A percentile compares a stretch with the other conserved stretches of the same genome.
phyloP scores from a whole-genome alignment of 73 alveolate genomes.

The Paramecium tetraurelia region DNA sequence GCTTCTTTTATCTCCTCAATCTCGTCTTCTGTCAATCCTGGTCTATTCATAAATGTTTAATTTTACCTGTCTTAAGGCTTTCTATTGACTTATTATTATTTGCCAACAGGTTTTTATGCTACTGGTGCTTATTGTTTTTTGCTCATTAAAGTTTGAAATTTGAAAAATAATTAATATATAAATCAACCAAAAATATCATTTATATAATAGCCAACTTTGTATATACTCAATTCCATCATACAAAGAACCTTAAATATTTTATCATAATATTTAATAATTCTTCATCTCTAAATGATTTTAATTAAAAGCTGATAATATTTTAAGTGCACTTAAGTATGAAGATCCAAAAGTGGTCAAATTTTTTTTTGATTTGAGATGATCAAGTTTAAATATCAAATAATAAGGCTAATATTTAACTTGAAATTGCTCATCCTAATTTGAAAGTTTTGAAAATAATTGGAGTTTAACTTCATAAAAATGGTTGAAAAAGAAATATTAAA shows the following conservation, averaged over 20 bases:
- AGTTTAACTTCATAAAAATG: not conserved
- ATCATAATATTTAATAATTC: not conserved
- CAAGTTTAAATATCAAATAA: not conserved
- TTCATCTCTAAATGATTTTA: not conserved
- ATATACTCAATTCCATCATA: not conserved
- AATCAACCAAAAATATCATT: not conserved
- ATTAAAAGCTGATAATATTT: not conserved
- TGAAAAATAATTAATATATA: constrained; percentile 1
- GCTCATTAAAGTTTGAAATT: not conserved
- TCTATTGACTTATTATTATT: not conserved
- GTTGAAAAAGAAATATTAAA: not conserved
- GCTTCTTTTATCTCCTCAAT: constrained; percentile 94
- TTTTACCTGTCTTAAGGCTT: not conserved
- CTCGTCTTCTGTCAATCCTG: constrained; percentile 89
- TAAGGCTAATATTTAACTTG: too few relatives aligned
- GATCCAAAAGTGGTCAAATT: too few relatives aligned
- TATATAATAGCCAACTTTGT: not conserved
- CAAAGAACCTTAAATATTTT: not conserved
- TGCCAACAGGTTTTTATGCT: not conserved
- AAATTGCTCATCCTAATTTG: too few relatives aligned
- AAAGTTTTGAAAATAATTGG: too few relatives aligned
- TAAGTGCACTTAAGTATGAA: too few relatives aligned
- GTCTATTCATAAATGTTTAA: constrained; percentile 51
- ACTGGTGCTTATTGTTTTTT: constrained; percentile 2
- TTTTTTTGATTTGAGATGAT: not conserved